These are phyloP conservation scores for Boletus tylopilopsis DNA, from an alignment of 768 basidiomycete genomes.

Conservation along the genomic window DNA sequence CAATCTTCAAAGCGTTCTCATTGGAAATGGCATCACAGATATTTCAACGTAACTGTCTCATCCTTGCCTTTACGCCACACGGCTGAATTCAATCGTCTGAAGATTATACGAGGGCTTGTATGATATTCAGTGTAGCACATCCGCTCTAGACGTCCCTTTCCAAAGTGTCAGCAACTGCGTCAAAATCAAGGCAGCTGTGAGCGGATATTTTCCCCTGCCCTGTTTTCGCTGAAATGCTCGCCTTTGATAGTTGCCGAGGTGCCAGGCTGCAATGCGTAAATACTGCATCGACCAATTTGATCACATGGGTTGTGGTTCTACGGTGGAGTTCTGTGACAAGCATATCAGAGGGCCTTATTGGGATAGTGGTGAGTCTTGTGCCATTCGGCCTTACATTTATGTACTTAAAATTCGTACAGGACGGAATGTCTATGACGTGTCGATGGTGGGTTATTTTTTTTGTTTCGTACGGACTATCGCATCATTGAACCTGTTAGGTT, in stretches of 20 bases:
- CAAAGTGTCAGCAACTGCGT: constrained; percentile 36
- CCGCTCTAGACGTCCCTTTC: constrained; percentile 52
- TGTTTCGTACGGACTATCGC: background rate
- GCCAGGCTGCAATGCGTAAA: constrained; percentile 51
- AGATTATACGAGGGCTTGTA: constrained; percentile 42
- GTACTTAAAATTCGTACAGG: constrained; percentile 21
- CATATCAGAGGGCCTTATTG: constrained; percentile 45
- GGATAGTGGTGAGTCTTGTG: constrained; percentile 31
- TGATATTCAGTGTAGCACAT: constrained; percentile 47
- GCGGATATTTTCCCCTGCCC: constrained; percentile 13
- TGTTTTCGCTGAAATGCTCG: background rate
- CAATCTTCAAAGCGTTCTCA: constrained; percentile 70
- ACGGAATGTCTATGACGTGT: constrained; percentile 55
- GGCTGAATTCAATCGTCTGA: background rate
- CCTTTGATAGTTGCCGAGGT: constrained; percentile 57
- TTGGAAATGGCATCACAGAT: constrained; percentile 69
- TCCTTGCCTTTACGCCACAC: background rate
- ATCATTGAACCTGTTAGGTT: constrained; percentile 16
- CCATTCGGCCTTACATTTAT: background rate
- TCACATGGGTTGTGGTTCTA: constrained; percentile 61
- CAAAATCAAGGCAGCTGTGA: constrained; percentile 55
- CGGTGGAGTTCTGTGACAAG: constrained; percentile 59
- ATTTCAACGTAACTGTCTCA: constrained; percentile 38
- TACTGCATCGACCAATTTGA: constrained; percentile 66
- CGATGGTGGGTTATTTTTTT: constrained; percentile 36